Evolutionary conservation across 768 basidiomycete genomes (phyloP).

Genomic region (Trametopsis cervina): DNA sequence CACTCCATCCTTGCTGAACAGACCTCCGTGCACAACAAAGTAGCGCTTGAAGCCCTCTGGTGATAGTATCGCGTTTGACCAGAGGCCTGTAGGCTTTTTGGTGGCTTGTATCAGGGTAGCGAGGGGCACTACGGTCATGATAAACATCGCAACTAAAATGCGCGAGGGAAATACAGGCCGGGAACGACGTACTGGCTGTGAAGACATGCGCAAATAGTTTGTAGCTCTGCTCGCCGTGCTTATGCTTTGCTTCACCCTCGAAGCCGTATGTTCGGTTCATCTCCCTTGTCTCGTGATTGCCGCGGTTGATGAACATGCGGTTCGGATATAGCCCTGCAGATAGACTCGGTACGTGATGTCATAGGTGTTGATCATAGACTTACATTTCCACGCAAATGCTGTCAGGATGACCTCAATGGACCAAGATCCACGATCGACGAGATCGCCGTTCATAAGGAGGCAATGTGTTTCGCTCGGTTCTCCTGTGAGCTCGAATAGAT

Average conservation of each 20-base stretch:
- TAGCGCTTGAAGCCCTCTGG: conserved; percentile 80
- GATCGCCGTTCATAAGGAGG: conserved; percentile 88
- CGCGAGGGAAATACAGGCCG: background rate
- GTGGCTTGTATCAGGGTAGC: conserved; percentile 80
- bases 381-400: conserved; percentile 93
- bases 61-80: conserved; percentile 60
- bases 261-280: conserved; percentile 96
- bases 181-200: conserved; percentile 59
- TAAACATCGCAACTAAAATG: background rate
- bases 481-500: conserved; percentile 82
- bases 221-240: conserved; percentile 93
- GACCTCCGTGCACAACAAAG: conserved; percentile 93
- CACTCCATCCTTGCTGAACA: conserved; percentile 94
- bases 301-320: conserved; percentile 88
- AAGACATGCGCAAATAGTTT: conserved; percentile 96
- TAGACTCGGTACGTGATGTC: background rate
- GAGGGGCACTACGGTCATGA: conserved; percentile 61
- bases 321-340: conserved; percentile 81
- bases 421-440: conserved; percentile 97
- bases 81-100: conserved; percentile 37
- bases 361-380: conserved; percentile 18
- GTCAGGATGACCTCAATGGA: conserved; percentile 89
- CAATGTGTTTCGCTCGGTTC: conserved; percentile 81
- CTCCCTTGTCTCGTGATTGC: conserved; percentile 94
- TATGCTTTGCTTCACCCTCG: conserved; percentile 94